Evolutionary conservation across 176 grass and related monocot genomes (phyloP).

Genomic region (Saccharum spontaneum): DNA sequence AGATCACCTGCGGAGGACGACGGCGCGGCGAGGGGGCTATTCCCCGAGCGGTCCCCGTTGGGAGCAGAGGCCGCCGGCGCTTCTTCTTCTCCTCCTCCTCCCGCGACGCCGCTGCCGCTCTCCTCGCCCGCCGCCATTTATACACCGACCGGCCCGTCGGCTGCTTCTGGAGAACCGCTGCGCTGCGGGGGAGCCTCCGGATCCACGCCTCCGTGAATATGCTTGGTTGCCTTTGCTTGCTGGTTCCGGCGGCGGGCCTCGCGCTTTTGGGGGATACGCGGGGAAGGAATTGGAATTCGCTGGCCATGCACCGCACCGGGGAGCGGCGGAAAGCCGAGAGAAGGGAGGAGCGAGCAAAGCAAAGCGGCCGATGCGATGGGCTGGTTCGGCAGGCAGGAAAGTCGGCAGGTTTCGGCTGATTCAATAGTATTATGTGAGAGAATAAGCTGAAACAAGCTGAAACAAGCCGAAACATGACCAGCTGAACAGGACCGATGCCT

Average conservation of each 20-base stretch:
- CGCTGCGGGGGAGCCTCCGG: not conserved
- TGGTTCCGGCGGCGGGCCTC: not conserved
- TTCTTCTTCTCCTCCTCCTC: not conserved
- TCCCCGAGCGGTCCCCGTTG: conserved; percentile 18
- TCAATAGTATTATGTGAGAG: too few species aligned
- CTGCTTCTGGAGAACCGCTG: not conserved
- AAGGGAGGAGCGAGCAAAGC: not conserved
- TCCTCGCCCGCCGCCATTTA: conserved; percentile 39
- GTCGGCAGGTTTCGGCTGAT: too few species aligned
- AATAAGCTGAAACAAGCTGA: too few species aligned
- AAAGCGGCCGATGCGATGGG: not conserved
- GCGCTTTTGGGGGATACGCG: not conserved
- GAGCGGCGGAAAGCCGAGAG: not conserved
- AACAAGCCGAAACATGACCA: too few species aligned
- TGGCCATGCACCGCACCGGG: not conserved
- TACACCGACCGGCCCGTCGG: not conserved
- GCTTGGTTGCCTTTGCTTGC: not conserved
- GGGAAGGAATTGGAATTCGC: not conserved
- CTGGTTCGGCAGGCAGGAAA: too few species aligned
- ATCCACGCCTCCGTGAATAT: conserved; percentile 15
- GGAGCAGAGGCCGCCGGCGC: not conserved
- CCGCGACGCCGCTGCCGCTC: not conserved
- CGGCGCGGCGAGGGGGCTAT: not conserved
- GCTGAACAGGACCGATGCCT: too few species aligned
- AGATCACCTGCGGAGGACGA: conserved; percentile 1